Percentiles rank a stretch among this genome's conserved stretches.
These are phyloP conservation scores for Falciphora oryzae DNA, from an alignment of 2,329 filamentous ascomycete genomes.

Conservation along the genomic window DNA sequence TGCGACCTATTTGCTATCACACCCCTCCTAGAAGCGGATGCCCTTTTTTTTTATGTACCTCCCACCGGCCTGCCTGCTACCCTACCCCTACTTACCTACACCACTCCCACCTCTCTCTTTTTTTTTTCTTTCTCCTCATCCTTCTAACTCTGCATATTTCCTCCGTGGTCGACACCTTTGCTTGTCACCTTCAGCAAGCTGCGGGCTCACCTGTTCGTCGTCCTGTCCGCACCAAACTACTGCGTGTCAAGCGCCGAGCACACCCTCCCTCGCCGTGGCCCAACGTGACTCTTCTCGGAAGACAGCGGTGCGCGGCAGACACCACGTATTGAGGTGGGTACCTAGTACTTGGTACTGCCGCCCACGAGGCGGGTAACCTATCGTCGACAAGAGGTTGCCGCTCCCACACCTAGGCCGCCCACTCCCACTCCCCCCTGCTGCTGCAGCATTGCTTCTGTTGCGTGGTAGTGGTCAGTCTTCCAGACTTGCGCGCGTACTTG, in stretches of 20 bases:
- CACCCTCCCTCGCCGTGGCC: constrained; percentile 17
- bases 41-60: constrained; percentile 8
- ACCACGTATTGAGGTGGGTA: constrained; percentile 19
- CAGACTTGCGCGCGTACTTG: constrained; percentile 14
- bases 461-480: constrained; percentile 8
- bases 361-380: constrained; percentile 22
- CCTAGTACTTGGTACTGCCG: constrained; percentile 15
- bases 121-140: constrained; percentile 8
- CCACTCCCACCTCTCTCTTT: constrained; percentile 9
- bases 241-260: constrained; percentile 32
- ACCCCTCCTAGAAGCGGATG: constrained; percentile 16
- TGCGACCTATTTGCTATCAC: constrained; percentile 34
- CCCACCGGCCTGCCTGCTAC: constrained; percentile 4
- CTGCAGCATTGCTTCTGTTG: constrained; percentile 9
- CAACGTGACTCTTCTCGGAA: not conserved
- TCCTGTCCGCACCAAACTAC: constrained; percentile 15
- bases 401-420: constrained; percentile 22
- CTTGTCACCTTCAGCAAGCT: constrained; percentile 10
- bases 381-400: constrained; percentile 22
- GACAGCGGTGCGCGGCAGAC: constrained; percentile 4
- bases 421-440: constrained; percentile 13
- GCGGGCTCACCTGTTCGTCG: constrained; percentile 5
- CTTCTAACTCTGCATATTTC: constrained; percentile 8
- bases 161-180: constrained; percentile 3
- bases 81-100: constrained; percentile 6